Percentiles rank a stretch among this genome's conserved stretches.
phyloP scores from a whole-genome alignment of 108 stramenopile genomes.

The Cyclotella atomus region DNA sequence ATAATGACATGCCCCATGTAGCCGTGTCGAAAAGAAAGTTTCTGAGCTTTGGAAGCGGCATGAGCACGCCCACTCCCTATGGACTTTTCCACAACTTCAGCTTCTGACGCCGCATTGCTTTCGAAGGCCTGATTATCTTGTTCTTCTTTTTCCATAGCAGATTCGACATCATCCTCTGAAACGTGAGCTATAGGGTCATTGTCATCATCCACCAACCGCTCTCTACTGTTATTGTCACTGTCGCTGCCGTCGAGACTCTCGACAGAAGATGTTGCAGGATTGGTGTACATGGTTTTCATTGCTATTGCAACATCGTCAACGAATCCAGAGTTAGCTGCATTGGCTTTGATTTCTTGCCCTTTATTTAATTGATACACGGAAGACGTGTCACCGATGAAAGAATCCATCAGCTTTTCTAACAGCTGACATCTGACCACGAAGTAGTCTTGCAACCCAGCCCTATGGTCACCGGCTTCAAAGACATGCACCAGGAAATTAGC shows the following conservation, averaged over 20 bases:
- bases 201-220: constrained; percentile 15
- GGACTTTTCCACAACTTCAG: neutral
- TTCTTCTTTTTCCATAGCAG: constrained; percentile 60
- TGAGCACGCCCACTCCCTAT: no score
- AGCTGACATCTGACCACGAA: constrained; percentile 80
- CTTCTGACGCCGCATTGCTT: neutral
- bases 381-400: constrained; percentile 45
- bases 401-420: constrained; percentile 86
- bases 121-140: constrained; percentile 31
- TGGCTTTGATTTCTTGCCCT: neutral
- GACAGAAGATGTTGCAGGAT: constrained; percentile 33
- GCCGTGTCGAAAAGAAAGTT: constrained; percentile 64
- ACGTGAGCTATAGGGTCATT: constrained; percentile 48
- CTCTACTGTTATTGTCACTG: constrained; percentile 7
- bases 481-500: constrained; percentile 92
- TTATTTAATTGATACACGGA: neutral
- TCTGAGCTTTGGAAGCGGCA: neutral
- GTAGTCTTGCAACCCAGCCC: constrained; percentile 85
- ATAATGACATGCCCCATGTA: constrained; percentile 98
- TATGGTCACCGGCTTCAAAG: constrained; percentile 77
- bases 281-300: constrained; percentile 23
- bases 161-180: constrained; percentile 79
- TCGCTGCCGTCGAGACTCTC: constrained; percentile 43
- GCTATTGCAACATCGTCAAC: constrained; percentile 13
- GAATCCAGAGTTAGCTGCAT: neutral